Conservation (phyloP, 202 grass and related monocot genomes). For the Musa balbisiana region DNA sequence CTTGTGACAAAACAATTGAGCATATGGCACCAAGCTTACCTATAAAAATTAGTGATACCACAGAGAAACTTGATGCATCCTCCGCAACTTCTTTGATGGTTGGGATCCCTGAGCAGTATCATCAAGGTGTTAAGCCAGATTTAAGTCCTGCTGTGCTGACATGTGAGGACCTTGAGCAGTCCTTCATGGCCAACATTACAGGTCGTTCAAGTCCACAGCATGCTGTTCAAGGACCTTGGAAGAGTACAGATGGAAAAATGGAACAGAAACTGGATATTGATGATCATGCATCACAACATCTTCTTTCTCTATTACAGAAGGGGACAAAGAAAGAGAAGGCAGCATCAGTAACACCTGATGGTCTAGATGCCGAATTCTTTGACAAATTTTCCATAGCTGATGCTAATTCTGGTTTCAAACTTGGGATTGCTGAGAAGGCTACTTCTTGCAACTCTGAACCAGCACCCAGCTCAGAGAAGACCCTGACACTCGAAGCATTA, state of each 20-base stretch:
- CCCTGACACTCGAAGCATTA: conserved; percentile 65
- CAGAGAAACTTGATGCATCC: conserved; percentile 27
- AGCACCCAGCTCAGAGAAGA: conserved; percentile 39
- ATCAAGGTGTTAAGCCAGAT: conserved; percentile 36
- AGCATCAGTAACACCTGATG: conserved; percentile 10
- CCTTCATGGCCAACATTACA: conserved; percentile 59
- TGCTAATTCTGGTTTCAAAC: conserved; percentile 23
- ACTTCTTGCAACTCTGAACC: conserved; percentile 23
- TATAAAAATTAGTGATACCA: conserved; percentile 30
- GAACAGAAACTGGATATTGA: conserved; percentile 33
- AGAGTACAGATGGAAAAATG: conserved; percentile 27
- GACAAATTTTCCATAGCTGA: conserved; percentile 13
- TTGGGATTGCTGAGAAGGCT: conserved; percentile 30
- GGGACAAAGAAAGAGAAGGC: conserved; percentile 34
- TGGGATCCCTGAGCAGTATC: conserved; percentile 38
- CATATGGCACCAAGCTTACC: conserved; percentile 31
- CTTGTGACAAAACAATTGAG: conserved; percentile 32
- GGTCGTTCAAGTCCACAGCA: conserved; percentile 29
- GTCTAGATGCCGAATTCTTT: conserved; percentile 35
- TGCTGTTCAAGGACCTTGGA: conserved; percentile 25
- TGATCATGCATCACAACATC: conserved; percentile 64
- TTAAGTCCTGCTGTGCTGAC: conserved; percentile 62
- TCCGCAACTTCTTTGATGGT: conserved; percentile 27
- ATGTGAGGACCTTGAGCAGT: conserved; percentile 93
- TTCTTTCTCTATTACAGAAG: conserved; percentile 66